Evolutionary conservation across 78 protist genomes (phyloP).

Genomic region (Dictyostelium purpureum): DNA sequence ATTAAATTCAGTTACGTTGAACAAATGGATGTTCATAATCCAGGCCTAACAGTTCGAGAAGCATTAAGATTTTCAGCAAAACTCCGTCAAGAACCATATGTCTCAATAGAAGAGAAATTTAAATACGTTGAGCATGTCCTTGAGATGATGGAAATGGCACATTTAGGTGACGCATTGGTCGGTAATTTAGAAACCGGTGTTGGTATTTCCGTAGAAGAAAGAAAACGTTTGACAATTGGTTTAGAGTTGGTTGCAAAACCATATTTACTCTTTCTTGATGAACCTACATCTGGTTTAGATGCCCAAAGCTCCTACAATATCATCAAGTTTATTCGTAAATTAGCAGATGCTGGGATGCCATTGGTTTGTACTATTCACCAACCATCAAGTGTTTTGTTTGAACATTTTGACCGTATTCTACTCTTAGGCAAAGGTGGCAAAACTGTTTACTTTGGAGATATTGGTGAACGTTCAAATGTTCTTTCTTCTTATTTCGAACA

Average conservation of each 20-base stretch:
- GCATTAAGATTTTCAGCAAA: conserved; percentile 63
- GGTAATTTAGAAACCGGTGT: conserved; percentile 66
- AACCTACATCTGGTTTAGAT: conserved; percentile 51
- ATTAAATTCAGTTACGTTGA: too few species aligned
- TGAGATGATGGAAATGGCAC: conserved; percentile 74
- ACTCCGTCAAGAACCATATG: conserved; percentile 41
- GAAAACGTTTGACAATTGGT: conserved; percentile 77
- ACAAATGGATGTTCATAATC: conserved; percentile 76
- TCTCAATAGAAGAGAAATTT: conserved; percentile 35
- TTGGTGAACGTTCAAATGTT: conserved; percentile 40
- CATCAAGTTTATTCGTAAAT: conserved; percentile 43
- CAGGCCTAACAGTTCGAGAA: conserved; percentile 66
- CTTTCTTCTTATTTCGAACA: conserved; percentile 33
- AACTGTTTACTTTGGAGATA: conserved; percentile 81
- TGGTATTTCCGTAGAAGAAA: conserved; percentile 61
- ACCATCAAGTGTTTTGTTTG: conserved; percentile 77
- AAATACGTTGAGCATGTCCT: conserved; percentile 53
- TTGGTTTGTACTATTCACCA: conserved; percentile 78
- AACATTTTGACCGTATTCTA: conserved; percentile 64
- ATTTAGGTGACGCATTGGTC: conserved; percentile 72
- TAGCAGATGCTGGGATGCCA: conserved; percentile 79
- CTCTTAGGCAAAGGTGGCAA: conserved; percentile 79
- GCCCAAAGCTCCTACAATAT: conserved; percentile 65
- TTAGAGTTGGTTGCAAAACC: conserved; percentile 76
- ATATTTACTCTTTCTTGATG: conserved; percentile 26